These are phyloP conservation scores for Naumovozyma castellii DNA, from an alignment of 805 yeast species.

Conservation along the genomic window DNA sequence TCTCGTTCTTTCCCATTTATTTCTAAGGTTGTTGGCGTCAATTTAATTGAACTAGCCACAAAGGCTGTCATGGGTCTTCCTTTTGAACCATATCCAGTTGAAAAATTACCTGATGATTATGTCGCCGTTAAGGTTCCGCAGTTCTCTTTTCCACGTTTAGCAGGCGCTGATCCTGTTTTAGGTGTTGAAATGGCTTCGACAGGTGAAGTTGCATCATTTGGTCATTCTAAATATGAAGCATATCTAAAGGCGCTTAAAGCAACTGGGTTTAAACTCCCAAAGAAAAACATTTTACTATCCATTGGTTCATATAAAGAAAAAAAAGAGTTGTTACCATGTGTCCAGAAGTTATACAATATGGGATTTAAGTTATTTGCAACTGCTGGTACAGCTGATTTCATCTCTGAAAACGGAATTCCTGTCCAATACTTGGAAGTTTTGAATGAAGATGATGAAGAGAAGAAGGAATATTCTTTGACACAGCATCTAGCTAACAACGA, in stretches of 20 bases:
- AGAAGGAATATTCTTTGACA: constrained; percentile 88
- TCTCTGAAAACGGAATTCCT: constrained; percentile 88
- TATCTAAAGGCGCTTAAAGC: constrained; percentile 89
- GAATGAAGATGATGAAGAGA: constrained; percentile 64
- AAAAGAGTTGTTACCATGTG: constrained; percentile 83
- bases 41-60: constrained; percentile 94
- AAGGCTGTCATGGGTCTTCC: constrained; percentile 88
- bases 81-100: constrained; percentile 81
- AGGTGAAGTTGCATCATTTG: constrained; percentile 97
- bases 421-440: constrained; percentile 91
- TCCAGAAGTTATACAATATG: constrained; percentile 65
- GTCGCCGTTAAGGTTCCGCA: constrained; percentile 96
- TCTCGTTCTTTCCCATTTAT: constrained; percentile 99
- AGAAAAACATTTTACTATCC: constrained; percentile 86
- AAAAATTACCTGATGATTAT: constrained; percentile 82
- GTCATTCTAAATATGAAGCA: constrained; percentile 93
- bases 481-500: constrained; percentile 94
- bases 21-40: constrained; percentile 93
- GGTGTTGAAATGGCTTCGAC: constrained; percentile 99
- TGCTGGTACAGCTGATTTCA: constrained; percentile 97
- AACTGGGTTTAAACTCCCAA: constrained; percentile 90
- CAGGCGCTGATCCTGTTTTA: constrained; percentile 95
- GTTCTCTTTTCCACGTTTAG: constrained; percentile 90
- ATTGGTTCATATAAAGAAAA: constrained; percentile 97
- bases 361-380: constrained; percentile 94